A percentile compares a stretch with the other conserved stretches of the same genome.
Evolutionary conservation across 164 flowering plant species (phyloP).

Genomic region (Stephania cephalantha): DNA sequence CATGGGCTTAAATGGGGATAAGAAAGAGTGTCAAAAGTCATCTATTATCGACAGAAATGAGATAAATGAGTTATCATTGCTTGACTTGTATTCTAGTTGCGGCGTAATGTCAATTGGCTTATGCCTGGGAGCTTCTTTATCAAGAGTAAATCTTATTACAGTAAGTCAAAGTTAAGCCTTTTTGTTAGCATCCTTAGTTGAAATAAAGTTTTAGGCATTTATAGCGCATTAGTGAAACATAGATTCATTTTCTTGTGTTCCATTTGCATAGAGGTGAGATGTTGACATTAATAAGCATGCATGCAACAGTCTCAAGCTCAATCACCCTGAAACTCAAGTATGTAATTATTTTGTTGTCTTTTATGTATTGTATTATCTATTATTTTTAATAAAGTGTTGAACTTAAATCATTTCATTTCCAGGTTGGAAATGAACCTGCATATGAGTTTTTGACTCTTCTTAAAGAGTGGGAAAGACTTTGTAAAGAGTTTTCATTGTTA

Average conservation of each 20-base stretch:
- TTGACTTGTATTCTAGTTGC: conserved; percentile 84
- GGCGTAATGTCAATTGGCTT: conserved; percentile 94
- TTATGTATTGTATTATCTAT: neutral
- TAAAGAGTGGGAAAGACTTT: conserved; percentile 62
- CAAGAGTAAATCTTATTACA: conserved; percentile 53
- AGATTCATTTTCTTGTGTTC: neutral
- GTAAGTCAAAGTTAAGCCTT: conserved; percentile 30
- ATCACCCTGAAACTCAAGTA: conserved; percentile 85
- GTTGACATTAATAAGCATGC: conserved; percentile 73
- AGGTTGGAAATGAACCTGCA: conserved; percentile 82
- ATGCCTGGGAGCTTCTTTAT: conserved; percentile 57
- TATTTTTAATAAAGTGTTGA: too few species aligned
- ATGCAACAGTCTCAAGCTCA: conserved; percentile 54
- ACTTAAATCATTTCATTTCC: neutral
- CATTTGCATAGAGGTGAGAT: conserved; percentile 66
- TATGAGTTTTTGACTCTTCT: conserved; percentile 54
- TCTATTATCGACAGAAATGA: neutral
- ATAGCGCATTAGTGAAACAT: neutral
- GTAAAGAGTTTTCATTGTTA: conserved; percentile 31
- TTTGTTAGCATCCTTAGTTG: neutral
- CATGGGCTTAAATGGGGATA: neutral
- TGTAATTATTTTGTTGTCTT: neutral
- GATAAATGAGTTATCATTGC: conserved; percentile 27
- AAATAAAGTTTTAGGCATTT: too few species aligned
- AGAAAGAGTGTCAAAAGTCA: conserved; percentile 1